Base-by-base conservation (phyloP, 1,284 basidiomycete species). In the Cryptococcus sp. region DNA sequence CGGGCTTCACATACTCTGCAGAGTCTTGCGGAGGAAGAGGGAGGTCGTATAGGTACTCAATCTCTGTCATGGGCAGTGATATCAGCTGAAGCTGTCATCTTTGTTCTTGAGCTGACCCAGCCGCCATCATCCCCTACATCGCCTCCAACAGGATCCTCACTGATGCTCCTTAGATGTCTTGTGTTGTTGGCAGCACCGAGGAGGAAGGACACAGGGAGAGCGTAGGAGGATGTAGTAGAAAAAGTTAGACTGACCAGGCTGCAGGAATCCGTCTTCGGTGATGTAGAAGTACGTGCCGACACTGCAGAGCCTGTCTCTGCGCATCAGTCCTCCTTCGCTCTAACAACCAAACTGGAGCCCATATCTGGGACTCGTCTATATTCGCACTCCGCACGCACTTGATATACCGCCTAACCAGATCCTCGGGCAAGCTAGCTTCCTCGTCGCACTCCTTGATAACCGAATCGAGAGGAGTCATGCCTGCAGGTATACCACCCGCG, bases 381-480 rank as follows among this genome's bases (percentile, higher is more conserved):
- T 3, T 36, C 9, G 49, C 79, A 4, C 86, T 85, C 24, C 9
- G 48, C n/a, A 80, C 82, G 33, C 80, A 74, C 64, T 81, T 85
- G 18, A 86, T 80, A 60, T 85, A 75, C 43, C 79, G 76, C 46
- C 81, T 77, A 1, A 89, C 84, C 36, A 91, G 68, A 12, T 80
- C 73, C 52, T 85, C 84, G 1, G 82, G 79, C 20, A 96, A 80
- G 63, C 85, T 89, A 15, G 91, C 94, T 75, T 97, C 93, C 70
- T 97, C 94, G 80, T 86, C 86, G 62, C 90, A 88, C 76, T 98
- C 95, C 69, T 96, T 94, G 43, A 96, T 82, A 52, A 98, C 81
- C 3, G 86, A 82, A 53, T 93, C 88, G 52, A 88, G 83, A 0
- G 84, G 79, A 0, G 80, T 75, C 77, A 89, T 86, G 1, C 93